phyloP scores from a whole-genome alignment of 1,284 basidiomycete genomes.

The Fistulinella cinereoalba region DNA sequence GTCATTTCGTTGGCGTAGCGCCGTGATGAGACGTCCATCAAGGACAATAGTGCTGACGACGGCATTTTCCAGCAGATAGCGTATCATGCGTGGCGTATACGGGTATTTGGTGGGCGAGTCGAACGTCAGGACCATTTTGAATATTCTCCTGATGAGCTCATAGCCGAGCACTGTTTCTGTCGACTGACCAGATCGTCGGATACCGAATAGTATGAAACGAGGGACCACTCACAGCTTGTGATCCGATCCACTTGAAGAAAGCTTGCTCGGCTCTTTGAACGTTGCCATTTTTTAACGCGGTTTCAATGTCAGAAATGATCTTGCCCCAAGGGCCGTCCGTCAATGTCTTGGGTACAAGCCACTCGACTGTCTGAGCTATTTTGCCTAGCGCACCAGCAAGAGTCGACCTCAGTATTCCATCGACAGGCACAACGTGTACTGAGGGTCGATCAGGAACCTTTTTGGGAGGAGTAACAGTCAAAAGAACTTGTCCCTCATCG shows the following conservation, averaged over 20 bases:
- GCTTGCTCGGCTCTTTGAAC: slow-evolving; percentile 42
- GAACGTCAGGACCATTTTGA: slow-evolving; percentile 47
- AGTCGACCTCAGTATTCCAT: slow-evolving; percentile 49
- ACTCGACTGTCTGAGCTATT: slow-evolving; percentile 45
- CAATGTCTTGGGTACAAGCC: slow-evolving; percentile 37
- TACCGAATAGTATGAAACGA: neutral
- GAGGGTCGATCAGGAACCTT: slow-evolving; percentile 41
- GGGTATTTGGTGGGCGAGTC: slow-evolving; percentile 26
- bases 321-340: slow-evolving; percentile 35
- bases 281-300: slow-evolving; percentile 32
- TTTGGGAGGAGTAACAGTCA: slow-evolving; percentile 49
- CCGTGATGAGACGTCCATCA: slow-evolving; percentile 51
- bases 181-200: slow-evolving; percentile 17
- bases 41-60: slow-evolving; percentile 60
- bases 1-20: slow-evolving; percentile 51
- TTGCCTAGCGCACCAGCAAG: slow-evolving; percentile 62
- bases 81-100: slow-evolving; percentile 49
- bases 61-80: slow-evolving; percentile 50
- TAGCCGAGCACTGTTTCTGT: slow-evolving; percentile 38
- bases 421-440: slow-evolving; percentile 56
- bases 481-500: slow-evolving; percentile 48
- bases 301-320: slow-evolving; percentile 39
- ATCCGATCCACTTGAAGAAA: slow-evolving; percentile 52
- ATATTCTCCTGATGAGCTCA: slow-evolving; percentile 54
- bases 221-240: slow-evolving; percentile 28